Conservation (phyloP, 2,329 filamentous ascomycete species). For the Onygena corvina region DNA sequence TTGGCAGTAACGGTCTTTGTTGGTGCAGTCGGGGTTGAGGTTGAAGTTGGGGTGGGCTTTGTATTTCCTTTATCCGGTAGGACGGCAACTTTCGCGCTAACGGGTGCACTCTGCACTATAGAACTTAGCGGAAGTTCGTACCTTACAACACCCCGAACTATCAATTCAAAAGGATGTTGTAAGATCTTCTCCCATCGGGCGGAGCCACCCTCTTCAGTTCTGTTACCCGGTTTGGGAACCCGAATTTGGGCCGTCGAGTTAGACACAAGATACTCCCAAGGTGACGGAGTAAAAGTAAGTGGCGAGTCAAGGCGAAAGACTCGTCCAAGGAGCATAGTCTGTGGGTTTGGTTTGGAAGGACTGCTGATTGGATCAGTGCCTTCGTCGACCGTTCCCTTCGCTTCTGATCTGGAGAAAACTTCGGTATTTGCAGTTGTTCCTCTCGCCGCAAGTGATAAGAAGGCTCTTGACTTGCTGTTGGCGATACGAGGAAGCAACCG, state of each 20-base stretch:
- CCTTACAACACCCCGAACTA: constrained; percentile 79
- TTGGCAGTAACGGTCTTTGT: not conserved
- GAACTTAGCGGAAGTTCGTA: constrained; percentile 57
- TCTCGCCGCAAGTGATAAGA: constrained; percentile 18
- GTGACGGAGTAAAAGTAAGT: constrained; percentile 77
- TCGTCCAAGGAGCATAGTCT: constrained; percentile 84
- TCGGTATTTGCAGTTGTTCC: not conserved
- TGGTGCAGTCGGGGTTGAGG: not conserved
- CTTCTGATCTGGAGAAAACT: constrained; percentile 15
- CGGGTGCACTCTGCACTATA: constrained; percentile 40
- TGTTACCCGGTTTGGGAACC: constrained; percentile 71
- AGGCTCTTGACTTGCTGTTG: constrained; percentile 25
- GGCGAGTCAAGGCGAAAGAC: constrained; percentile 80
- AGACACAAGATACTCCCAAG: constrained; percentile 61
- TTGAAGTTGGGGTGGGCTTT: not conserved
- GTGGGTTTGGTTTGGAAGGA: constrained; percentile 42
- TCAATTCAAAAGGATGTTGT: constrained; percentile 83
- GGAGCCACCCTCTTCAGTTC: constrained; percentile 67
- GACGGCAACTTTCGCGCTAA: constrained; percentile 33
- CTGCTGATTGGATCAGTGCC: constrained; percentile 55
- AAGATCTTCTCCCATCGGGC: constrained; percentile 84
- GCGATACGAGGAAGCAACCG: constrained; percentile 15
- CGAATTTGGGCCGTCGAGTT: constrained; percentile 73
- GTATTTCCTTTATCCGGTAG: constrained; percentile 23
- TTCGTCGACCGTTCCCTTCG: constrained; percentile 36